Evolutionary conservation across 2,329 filamentous ascomycete genomes (phyloP), one percentile per base, ranked within the genome.

Genomic region (Fusarium luffae): DNA sequence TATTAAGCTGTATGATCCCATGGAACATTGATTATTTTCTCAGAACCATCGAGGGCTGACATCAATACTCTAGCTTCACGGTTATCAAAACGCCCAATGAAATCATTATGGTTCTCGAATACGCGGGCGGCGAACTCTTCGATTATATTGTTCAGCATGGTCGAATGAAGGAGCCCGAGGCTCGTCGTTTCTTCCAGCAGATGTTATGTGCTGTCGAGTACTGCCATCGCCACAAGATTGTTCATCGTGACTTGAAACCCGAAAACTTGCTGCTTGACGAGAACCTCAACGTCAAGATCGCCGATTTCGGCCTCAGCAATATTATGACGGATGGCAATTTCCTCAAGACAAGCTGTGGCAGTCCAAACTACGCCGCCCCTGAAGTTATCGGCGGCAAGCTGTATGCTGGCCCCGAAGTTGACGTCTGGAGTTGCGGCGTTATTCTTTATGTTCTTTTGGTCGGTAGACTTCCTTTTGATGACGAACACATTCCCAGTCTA

Each of bases 321-420:
- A 99, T 99, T 82, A 99, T 99, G 96, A 98, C 96, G 0, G 96
- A 99, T 78, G 96, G 96, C 27, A 99, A 99, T 79, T 99, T 99
- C 78, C 88, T 99, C 76, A 98, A 98, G 83, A 99, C 96, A 2
- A 98, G 94, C 79, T 99, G 96, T 76, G 96, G 96, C 55, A 98
- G 95, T 77, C 96, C 96, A 43, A 99, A 99, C 81, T 99, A 99
- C 80, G 96, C 96, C 14, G 96, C 96, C 2, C 96, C 96, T 9
- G 96, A 99, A 80, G 96, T 99, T 65, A 98, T 99, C 77, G 96
- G 94, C 58, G 96, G 96, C 25, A 99, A 98, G 85, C 85, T 98
- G 57, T 99, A 99, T 78, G 96, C 96, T 19, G 96, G 96, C 2
- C 95, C 96, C 1, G 96, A 99, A 81, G 96, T 99, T 40, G 96